phyloP scores from a whole-genome alignment of 345 rosid genomes.

The Limnanthes douglasii region DNA sequence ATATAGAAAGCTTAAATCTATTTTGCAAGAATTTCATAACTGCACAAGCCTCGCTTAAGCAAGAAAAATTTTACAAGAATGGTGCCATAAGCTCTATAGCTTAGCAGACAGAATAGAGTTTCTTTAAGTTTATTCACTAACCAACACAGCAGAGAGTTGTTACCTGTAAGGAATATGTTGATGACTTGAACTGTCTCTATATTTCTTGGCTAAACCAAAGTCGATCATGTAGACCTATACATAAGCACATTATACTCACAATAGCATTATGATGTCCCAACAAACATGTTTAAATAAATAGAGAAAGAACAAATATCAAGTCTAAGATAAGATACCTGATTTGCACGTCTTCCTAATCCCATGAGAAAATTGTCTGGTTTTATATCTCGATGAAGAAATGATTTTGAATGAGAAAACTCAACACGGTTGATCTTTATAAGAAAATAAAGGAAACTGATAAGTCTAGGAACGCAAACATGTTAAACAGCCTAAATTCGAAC shows the following conservation, averaged over 20 bases:
- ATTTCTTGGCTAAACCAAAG: conserved; percentile 91
- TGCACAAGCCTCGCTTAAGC: no score
- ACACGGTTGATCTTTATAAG: conserved; percentile 63
- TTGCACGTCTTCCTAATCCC: conserved; percentile 91
- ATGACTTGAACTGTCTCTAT: conserved; percentile 67
- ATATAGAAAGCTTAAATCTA: no score
- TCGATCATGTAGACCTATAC: conserved; percentile 71
- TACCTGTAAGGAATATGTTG: conserved; percentile 88
- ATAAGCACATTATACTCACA: conserved; percentile 6
- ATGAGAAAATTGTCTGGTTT: conserved; percentile 93
- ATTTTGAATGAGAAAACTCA: conserved; percentile 82
- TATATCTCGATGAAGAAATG: conserved; percentile 88
- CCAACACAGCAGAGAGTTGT: conserved; percentile 8
- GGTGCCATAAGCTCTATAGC: no score
- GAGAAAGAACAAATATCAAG: no score
- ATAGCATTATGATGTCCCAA: background rate
- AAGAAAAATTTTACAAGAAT: no score
- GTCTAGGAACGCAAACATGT: background rate
- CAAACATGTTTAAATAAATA: no score
- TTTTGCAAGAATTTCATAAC: no score
- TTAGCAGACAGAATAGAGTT: no score
- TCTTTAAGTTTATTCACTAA: no score
- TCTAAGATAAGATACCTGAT: conserved; percentile 34
- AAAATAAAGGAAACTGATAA: background rate
- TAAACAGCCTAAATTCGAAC: background rate